A percentile compares a stretch with the other conserved stretches of the same genome.
phyloP scores from a whole-genome alignment of 225 moss, liverwort and hornwort genomes.

The Pleurozium schreberi region DNA sequence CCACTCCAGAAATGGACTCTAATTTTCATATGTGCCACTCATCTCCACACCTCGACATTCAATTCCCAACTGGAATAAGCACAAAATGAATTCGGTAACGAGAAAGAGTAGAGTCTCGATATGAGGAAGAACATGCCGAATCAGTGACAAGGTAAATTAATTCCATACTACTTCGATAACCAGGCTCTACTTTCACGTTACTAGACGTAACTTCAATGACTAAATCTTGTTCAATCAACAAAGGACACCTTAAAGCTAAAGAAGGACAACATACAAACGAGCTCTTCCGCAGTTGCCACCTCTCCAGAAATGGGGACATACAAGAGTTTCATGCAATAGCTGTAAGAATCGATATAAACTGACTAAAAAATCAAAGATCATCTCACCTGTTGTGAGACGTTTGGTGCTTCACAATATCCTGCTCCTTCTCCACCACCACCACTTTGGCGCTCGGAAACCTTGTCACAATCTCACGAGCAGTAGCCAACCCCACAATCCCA shows the following conservation, averaged over 20 bases:
- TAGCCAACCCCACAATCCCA: slow-evolving; percentile 76
- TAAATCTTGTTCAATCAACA: neutral
- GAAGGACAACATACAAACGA: neutral
- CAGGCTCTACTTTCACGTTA: neutral
- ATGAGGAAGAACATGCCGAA: neutral
- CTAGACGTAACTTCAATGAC: neutral
- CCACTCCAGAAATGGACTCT: neutral
- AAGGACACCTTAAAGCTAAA: neutral
- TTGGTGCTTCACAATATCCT: slow-evolving; percentile 63
- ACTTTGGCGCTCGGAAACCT: slow-evolving; percentile 62
- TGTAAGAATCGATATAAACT: neutral
- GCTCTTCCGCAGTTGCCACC: neutral
- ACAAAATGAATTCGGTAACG: neutral
- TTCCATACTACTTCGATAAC: neutral
- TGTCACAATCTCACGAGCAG: slow-evolving; percentile 61
- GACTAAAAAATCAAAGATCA: neutral
- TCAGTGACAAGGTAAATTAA: neutral
- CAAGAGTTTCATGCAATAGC: neutral
- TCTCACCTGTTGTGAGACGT: slow-evolving; percentile 79
- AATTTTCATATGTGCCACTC: no score
- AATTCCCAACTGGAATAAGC: neutral
- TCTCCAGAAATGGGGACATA: neutral
- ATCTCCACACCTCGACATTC: neutral
- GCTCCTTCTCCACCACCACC: slow-evolving; percentile 66
- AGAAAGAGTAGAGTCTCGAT: neutral